Evolutionary conservation across 176 grass and related monocot genomes (phyloP).

Genomic region (Phoenix dactylifera): DNA sequence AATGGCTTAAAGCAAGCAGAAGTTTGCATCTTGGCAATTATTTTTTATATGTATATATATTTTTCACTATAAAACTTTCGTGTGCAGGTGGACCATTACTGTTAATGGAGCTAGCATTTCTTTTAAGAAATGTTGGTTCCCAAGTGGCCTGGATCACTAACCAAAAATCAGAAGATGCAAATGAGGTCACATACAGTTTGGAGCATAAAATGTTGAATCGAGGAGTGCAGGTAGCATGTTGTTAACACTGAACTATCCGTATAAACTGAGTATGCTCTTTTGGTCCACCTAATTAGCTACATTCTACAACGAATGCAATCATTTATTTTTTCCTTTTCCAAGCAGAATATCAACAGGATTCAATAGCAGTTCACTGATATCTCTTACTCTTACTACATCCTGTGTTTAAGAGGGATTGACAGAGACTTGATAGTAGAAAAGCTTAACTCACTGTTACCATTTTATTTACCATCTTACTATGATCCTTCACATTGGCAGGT

Average conservation of each 20-base stretch:
- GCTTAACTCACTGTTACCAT: too few species aligned
- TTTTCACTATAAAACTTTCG: not conserved
- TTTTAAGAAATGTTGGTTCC: conserved; percentile 51
- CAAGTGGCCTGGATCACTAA: conserved; percentile 89
- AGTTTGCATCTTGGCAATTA: not conserved
- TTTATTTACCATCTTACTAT: conserved; percentile 1
- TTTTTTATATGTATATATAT: not conserved
- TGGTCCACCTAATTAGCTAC: too few species aligned
- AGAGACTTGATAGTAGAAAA: too few species aligned
- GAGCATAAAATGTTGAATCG: conserved; percentile 84
- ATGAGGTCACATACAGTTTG: conserved; percentile 62
- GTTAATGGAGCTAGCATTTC: conserved; percentile 86
- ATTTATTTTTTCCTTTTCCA: too few species aligned
- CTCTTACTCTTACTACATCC: too few species aligned
- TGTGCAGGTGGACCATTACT: conserved; percentile 80
- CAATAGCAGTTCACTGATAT: too few species aligned
- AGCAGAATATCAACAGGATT: too few species aligned
- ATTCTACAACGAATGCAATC: too few species aligned
- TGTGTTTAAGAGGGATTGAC: too few species aligned
- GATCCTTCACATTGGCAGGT: conserved; percentile 31
- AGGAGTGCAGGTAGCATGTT: conserved; percentile 56
- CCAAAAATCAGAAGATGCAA: conserved; percentile 61
- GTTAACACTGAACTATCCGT: too few species aligned
- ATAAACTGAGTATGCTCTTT: too few species aligned
- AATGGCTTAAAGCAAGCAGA: not conserved